Conservation (phyloP, 345 rosid genomes). For the rapeseed (Brassica napus) region DNA sequence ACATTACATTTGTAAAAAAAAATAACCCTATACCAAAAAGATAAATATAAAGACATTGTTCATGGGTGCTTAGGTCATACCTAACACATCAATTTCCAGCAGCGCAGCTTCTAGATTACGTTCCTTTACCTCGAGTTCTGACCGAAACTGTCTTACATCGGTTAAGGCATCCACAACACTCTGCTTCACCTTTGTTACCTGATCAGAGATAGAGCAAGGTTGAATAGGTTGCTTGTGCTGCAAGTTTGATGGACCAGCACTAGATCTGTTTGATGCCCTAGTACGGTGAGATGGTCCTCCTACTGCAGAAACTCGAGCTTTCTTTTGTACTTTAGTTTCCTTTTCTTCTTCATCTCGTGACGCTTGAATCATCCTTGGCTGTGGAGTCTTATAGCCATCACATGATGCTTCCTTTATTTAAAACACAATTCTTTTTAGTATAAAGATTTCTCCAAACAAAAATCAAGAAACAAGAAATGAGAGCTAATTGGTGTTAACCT, state of each 20-base stretch:
- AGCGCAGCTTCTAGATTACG: background rate
- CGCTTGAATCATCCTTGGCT: background rate
- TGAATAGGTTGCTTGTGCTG: background rate
- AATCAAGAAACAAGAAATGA: background rate
- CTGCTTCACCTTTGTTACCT: conserved; percentile 5
- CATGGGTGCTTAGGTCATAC: background rate
- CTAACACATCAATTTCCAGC: conserved; percentile 6
- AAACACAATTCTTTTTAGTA: background rate
- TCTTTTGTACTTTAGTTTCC: background rate
- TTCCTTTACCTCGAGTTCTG: conserved; percentile 1
- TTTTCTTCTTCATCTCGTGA: background rate
- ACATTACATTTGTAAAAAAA: background rate
- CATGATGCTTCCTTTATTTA: background rate
- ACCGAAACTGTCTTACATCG: background rate
- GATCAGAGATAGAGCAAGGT: background rate
- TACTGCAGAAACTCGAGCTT: background rate
- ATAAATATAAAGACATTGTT: background rate
- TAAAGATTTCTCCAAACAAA: background rate
- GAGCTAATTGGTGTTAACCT: conserved; percentile 19
- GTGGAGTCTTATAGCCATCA: background rate
- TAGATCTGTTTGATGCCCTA: background rate
- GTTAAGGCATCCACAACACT: background rate
- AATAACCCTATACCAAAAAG: background rate
- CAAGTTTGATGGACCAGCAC: background rate
- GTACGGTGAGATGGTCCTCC: background rate